Conservation (phyloP, 176 grass and related monocot species). For the Aechmea fasciata region DNA sequence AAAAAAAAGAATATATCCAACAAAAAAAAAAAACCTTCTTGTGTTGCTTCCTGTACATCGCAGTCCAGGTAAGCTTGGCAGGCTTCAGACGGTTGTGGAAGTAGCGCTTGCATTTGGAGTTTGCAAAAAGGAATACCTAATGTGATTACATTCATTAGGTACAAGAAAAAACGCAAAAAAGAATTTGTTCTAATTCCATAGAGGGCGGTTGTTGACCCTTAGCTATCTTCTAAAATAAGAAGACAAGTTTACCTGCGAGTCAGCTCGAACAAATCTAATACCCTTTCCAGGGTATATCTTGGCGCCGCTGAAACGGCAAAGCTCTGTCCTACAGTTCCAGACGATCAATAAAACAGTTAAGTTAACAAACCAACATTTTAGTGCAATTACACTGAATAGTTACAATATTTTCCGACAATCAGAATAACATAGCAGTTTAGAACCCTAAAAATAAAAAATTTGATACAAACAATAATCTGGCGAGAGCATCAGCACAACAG, state of each 20-base stretch:
- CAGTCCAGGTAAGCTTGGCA: slow-evolving; percentile 90
- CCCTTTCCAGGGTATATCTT: slow-evolving; percentile 96
- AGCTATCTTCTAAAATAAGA: background rate
- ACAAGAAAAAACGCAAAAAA: background rate
- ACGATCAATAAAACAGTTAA: too few species aligned
- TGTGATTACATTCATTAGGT: background rate
- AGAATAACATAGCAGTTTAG: too few species aligned
- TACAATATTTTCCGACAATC: too few species aligned
- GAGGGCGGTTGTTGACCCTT: background rate
- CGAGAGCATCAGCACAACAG: too few species aligned
- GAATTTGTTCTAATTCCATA: background rate
- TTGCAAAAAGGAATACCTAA: slow-evolving; percentile 82
- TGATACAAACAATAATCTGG: too few species aligned
- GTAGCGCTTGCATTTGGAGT: slow-evolving; percentile 92
- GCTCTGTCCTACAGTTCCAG: slow-evolving; percentile 52
- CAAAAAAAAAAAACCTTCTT: slow-evolving; percentile 51
- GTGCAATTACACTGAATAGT: too few species aligned
- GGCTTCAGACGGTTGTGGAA: slow-evolving; percentile 92
- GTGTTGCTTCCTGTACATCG: slow-evolving; percentile 91
- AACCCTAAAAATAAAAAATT: too few species aligned
- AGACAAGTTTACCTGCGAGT: slow-evolving; percentile 55
- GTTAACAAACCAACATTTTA: too few species aligned
- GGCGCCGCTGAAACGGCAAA: slow-evolving; percentile 81
- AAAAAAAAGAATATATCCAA: background rate
- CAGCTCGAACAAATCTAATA: slow-evolving; percentile 66